Conservation (phyloP, 1,284 basidiomycete species). For the Schizophyllum commune region DNA sequence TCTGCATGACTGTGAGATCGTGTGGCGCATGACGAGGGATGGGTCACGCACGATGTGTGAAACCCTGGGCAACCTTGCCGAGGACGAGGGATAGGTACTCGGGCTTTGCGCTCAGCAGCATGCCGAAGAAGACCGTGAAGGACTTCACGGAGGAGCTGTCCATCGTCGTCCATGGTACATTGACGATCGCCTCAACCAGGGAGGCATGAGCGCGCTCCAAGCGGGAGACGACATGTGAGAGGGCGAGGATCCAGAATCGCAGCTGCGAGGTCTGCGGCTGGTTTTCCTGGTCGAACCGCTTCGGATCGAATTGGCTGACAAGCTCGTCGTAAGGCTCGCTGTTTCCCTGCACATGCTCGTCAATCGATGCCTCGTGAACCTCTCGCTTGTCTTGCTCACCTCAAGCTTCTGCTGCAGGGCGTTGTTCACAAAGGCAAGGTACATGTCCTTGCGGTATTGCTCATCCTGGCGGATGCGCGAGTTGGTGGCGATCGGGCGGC, state of each 20-base stretch:
- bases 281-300: slow-evolving; percentile 26
- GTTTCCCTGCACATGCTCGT: slow-evolving; percentile 43
- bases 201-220: slow-evolving; percentile 75
- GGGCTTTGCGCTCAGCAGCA: slow-evolving; percentile 88
- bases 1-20: slow-evolving; percentile 34
- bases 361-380: slow-evolving; percentile 4
- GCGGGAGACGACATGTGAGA: slow-evolving; percentile 76
- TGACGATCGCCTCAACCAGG: slow-evolving; percentile 84
- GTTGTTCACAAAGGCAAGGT: slow-evolving; percentile 77
- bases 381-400: slow-evolving; percentile 30
- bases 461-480: slow-evolving; percentile 72
- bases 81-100: slow-evolving; percentile 88
- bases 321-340: slow-evolving; percentile 63
- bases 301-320: slow-evolving; percentile 62
- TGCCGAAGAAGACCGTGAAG: slow-evolving; percentile 84
- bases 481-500: slow-evolving; percentile 66
- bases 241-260: slow-evolving; percentile 64
- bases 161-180: slow-evolving; percentile 87
- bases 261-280: slow-evolving; percentile 49
- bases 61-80: slow-evolving; percentile 73
- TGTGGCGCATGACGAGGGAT: background rate
- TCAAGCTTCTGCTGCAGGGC: slow-evolving; percentile 69
- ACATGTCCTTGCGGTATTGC: slow-evolving; percentile 73
- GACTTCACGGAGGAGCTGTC: slow-evolving; percentile 78
- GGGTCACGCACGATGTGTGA: slow-evolving; percentile 76